A percentile compares a stretch with the other conserved stretches of the same genome.
Conservation (phyloP, 2,329 filamentous ascomycete species). For the Diplodia sapinea region DNA sequence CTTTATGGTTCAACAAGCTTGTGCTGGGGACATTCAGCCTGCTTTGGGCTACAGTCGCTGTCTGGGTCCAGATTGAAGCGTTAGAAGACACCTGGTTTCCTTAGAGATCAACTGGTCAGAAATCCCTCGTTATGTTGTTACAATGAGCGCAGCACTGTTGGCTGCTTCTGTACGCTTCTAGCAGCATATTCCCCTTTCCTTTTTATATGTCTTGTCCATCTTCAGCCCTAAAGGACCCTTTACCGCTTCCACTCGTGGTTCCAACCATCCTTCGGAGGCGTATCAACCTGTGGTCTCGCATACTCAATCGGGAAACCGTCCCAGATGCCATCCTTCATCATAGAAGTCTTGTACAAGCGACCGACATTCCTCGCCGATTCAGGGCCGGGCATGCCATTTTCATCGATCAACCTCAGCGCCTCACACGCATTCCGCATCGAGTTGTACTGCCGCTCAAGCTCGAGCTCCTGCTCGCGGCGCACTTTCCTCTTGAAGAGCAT, state of each 20-base stretch:
- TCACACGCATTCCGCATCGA: slow-evolving; percentile 87
- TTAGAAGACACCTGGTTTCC: neutral
- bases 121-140: neutral
- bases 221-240: slow-evolving; percentile 25
- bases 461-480: slow-evolving; percentile 67
- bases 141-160: neutral
- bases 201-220: neutral
- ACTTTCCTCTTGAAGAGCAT: slow-evolving; percentile 75
- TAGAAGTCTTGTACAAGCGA: slow-evolving; percentile 81
- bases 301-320: slow-evolving; percentile 86
- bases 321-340: slow-evolving; percentile 89
- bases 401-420: slow-evolving; percentile 67
- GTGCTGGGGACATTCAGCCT: neutral
- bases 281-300: slow-evolving; percentile 82
- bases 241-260: slow-evolving; percentile 86
- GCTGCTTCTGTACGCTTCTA: neutral
- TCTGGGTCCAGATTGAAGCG: neutral
- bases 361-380: slow-evolving; percentile 64
- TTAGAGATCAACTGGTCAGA: neutral
- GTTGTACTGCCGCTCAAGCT: slow-evolving; percentile 80
- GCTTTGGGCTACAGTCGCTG: neutral
- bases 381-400: slow-evolving; percentile 49
- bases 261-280: slow-evolving; percentile 79
- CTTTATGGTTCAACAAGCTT: neutral
- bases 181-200: neutral